Base-by-base conservation (phyloP, 2,329 filamentous ascomycete species). In the Curvularia eragrostidis region DNA sequence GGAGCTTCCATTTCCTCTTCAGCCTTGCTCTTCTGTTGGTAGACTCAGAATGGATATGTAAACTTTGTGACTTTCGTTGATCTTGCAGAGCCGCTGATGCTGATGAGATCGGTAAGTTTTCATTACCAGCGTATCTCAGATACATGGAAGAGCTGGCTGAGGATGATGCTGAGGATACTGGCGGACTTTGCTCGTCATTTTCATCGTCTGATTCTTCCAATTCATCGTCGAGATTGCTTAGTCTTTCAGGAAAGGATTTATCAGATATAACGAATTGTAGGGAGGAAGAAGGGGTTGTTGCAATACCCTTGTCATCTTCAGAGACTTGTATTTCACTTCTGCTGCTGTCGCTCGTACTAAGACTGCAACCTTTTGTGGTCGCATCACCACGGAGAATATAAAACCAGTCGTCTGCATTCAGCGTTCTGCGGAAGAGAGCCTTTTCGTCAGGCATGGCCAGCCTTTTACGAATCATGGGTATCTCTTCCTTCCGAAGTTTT, bases 201-300 rank as follows among this genome's bases (percentile, higher is more conserved):
- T 26, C 5, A 12, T 43, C 26, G 13, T n/a, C 41, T 8, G 3
- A 5, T 26, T 43, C 13, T 43, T 43, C 10, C 21, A 43, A 15
- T 24, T 43, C 41, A 3, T 43, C 41, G 13, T 13, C 12, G 4
- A 43, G 41, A n/a, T 43, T 43, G 19, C 13, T 13, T 26, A 23
- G n/a, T 43, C 4, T 13, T 5, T 43, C 32, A 2, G 9, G n/a
- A 13, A 8, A 38, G 13, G 18, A 28, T 12, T 21, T 18, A 8
- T 15, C 4, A 32, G 28, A 34, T 18, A 18, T n/a, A 19, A 21
- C 9, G 2, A 12, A 23, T 15, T 15, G 28, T 6, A 23, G 28
- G 44, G 61, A 68, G 1, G 76, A 74, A 36, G 75, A 72, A 1
- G 51, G 77, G 0, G 15, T 6, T 36, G 15, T 36, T 5, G 70